These are phyloP conservation scores for Plicaturopsis crispa DNA, from an alignment of 768 basidiomycete species.

Conservation along the genomic window DNA sequence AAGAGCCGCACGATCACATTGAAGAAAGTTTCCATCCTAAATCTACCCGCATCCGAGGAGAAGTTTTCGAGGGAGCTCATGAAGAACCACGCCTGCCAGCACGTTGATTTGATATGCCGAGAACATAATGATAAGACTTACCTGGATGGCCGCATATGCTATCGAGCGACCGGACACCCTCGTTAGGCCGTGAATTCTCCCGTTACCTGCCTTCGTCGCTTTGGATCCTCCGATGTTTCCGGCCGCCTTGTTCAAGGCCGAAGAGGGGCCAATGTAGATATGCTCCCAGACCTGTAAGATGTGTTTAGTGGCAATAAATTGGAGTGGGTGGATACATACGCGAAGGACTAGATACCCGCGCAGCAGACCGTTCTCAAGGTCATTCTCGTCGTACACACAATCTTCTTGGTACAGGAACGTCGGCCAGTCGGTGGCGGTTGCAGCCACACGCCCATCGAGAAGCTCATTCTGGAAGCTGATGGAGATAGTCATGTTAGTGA, in stretches of 20 bases:
- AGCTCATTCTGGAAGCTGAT: no score
- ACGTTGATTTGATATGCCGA: background rate
- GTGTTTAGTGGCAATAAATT: no score
- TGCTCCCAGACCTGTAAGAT: constrained; percentile 6
- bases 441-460: no score
- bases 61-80: constrained; percentile 7
- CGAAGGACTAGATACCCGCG: no score
- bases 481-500: no score
- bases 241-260: constrained; percentile 1
- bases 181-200: constrained; percentile 4
- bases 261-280: constrained; percentile 8
- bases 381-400: no score
- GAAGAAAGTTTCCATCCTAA: constrained; percentile 5
- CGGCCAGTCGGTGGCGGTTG: no score
- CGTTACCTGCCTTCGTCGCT: constrained; percentile 5
- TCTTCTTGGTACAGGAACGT: no score
- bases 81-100: constrained; percentile 2
- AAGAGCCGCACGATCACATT: constrained; percentile 3
- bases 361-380: no score
- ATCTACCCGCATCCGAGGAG: constrained; percentile 4
- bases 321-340: no score
- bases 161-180: constrained; percentile 4
- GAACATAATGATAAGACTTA: constrained; percentile 1
- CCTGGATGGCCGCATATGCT: constrained; percentile 9
- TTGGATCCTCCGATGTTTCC: no score